A percentile compares a stretch with the other conserved stretches of the same genome.
Evolutionary conservation across 345 rosid species (phyloP).

Genomic region (Clarkia xantiana): DNA sequence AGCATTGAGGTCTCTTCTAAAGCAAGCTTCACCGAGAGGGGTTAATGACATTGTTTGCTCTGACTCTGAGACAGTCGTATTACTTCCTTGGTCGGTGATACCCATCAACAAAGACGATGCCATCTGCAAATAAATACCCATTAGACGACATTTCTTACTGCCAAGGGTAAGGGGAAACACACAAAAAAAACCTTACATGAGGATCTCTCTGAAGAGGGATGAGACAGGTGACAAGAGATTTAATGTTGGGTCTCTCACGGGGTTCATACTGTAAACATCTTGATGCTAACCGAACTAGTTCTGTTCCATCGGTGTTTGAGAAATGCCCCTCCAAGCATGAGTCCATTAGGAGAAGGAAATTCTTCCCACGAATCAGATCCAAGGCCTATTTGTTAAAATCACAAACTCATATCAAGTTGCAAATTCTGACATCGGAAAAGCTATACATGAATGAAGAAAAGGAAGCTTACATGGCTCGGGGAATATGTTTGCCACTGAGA

Average conservation of each 20-base stretch:
- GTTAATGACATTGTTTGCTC: slow-evolving; percentile 12
- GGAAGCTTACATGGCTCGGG: slow-evolving; percentile 30
- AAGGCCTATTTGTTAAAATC: slow-evolving; percentile 21
- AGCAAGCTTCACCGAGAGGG: slow-evolving; percentile 37
- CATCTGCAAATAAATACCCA: slow-evolving; percentile 16
- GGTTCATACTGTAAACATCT: slow-evolving; percentile 40
- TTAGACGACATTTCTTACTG: background rate
- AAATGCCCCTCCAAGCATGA: slow-evolving; percentile 37
- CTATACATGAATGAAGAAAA: background rate
- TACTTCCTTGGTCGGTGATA: slow-evolving; percentile 13
- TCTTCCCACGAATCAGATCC: slow-evolving; percentile 33
- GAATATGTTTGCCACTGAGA: slow-evolving; percentile 37
- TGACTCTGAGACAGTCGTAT: background rate
- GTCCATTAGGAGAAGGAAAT: slow-evolving; percentile 33
- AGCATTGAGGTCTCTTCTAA: slow-evolving; percentile 27
- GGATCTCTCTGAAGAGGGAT: slow-evolving; percentile 29
- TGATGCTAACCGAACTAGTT: slow-evolving; percentile 30
- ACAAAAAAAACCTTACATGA: too few species aligned
- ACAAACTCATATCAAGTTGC: too few species aligned
- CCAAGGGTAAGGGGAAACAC: background rate
- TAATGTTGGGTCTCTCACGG: slow-evolving; percentile 35
- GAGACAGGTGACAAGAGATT: slow-evolving; percentile 31
- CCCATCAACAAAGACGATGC: slow-evolving; percentile 26
- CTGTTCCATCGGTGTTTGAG: slow-evolving; percentile 35
- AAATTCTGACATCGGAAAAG: too few species aligned